Evolutionary conservation across 805 yeast genomes (phyloP).

Genomic region (Candida sphagnicola): DNA sequence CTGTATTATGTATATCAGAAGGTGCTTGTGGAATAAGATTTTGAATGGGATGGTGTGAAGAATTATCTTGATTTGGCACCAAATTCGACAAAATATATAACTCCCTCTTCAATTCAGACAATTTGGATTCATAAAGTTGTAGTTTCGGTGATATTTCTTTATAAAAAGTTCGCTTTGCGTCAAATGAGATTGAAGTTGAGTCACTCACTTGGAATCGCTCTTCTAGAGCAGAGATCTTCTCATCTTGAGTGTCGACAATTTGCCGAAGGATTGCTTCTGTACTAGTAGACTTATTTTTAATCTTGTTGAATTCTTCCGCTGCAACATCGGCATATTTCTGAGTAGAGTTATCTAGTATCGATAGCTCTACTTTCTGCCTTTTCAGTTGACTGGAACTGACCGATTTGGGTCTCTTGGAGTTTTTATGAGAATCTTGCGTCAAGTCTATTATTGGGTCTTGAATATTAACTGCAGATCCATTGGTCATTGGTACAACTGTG

Average conservation of each 20-base stretch:
- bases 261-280: constrained; percentile 2
- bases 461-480: not conserved
- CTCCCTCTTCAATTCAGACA: constrained; percentile 10
- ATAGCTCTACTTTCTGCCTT: not conserved
- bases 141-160: constrained; percentile 23
- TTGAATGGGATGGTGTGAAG: too few species aligned
- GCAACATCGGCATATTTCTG: constrained; percentile 5
- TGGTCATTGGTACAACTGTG: too few species aligned
- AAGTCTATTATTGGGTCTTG: not conserved
- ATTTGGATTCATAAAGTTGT: not conserved
- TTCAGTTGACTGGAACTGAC: not conserved
- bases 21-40: too few species aligned
- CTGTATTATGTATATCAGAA: not conserved
- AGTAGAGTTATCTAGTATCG: not conserved
- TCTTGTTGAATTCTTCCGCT: not conserved
- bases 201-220: constrained; percentile 29
- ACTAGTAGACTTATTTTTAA: not conserved
- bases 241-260: constrained; percentile 12
- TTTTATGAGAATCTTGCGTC: not conserved
- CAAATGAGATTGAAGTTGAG: constrained; percentile 35
- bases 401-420: not conserved
- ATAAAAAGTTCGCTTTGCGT: constrained; percentile 29
- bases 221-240: constrained; percentile 23
- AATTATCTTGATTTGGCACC: not conserved
- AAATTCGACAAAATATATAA: not conserved